Base-by-base conservation (phyloP, 2,329 filamentous ascomycete species). In the Sphaerulina musiva region DNA sequence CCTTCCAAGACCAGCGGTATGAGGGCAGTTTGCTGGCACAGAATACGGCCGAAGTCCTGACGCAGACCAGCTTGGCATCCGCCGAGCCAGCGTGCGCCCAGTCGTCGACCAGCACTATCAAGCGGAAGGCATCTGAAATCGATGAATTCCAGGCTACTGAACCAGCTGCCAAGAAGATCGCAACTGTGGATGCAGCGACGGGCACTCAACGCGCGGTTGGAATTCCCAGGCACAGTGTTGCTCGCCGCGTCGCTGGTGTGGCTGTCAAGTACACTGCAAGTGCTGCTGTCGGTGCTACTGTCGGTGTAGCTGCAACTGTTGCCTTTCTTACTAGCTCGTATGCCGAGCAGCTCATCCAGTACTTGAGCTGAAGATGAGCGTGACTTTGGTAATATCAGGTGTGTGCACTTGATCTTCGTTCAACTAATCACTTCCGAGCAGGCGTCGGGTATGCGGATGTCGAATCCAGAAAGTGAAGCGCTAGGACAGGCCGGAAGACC, bases 301-400 rank as follows among this genome's bases (percentile, higher is more conserved):
- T 60, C n/a, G 65, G 65, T 31, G 56, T 56, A 2, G 57, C 59
- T 26, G 64, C 59, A 23, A 59, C 58, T 14, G 47, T 64, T 29
- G 63, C 63, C 5, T 64, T 68, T 53, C 53, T 68, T 20, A 59
- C 55, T 39, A 65, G 62, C 54, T 55, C 64, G 7, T 59, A 61
- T 43, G 63, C 61, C 32, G 53, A 64, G 54, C 57, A 53, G 36
- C 41, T 64, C n/a, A 57, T 64, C 8, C 56, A 64, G 26, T 64
- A 59, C 40, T 47, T 63, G 26, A 53, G 44, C 17, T 64, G 51
- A 59, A 10, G n/a, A 26, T 31, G 17, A 17, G 14, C 6, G 3
- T n/a, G 29, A 20, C n/a, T n/a, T 9, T 12, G 44, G 23, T 34
- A 11, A 39, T 29, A 29, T 17, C 48, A 12, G 34, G 7, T 26